These are phyloP conservation scores for Malus sylvestris DNA, from an alignment of 306 rosid genomes.

Conservation along the genomic window DNA sequence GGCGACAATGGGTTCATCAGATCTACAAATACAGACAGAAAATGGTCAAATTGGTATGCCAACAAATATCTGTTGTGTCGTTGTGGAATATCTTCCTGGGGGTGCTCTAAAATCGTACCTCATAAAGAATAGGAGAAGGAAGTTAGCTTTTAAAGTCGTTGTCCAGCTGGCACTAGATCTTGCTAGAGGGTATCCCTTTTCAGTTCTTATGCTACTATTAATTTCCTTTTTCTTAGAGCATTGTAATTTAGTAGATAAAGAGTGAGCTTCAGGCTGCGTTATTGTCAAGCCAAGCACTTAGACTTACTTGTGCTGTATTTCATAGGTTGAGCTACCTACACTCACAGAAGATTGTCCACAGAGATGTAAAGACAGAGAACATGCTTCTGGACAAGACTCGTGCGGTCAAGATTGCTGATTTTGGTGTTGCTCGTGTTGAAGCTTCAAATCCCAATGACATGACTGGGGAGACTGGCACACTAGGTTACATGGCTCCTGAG, in stretches of 20 bases:
- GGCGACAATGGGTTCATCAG: slow-evolving; percentile 91
- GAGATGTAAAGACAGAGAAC: slow-evolving; percentile 98
- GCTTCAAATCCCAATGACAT: slow-evolving; percentile 99
- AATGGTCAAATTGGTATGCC: slow-evolving; percentile 87
- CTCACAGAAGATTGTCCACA: slow-evolving; percentile 91
- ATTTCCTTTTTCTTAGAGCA: not conserved
- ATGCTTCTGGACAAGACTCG: slow-evolving; percentile 89
- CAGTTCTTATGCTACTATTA: not conserved
- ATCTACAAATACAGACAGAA: slow-evolving; percentile 84
- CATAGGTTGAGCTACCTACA: slow-evolving; percentile 90
- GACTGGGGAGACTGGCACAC: slow-evolving; percentile 99
- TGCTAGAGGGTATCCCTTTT: slow-evolving; percentile 72
- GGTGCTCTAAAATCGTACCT: slow-evolving; percentile 78
- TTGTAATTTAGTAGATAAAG: slow-evolving; percentile 18
- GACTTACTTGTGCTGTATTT: slow-evolving; percentile 22
- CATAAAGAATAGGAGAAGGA: slow-evolving; percentile 89
- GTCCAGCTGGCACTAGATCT: slow-evolving; percentile 92
- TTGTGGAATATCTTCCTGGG: slow-evolving; percentile 91
- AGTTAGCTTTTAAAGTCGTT: slow-evolving; percentile 83
- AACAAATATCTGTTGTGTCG: slow-evolving; percentile 81
- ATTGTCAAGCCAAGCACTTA: slow-evolving; percentile 10
- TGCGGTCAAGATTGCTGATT: slow-evolving; percentile 86
- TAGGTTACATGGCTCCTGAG: slow-evolving; percentile 99
- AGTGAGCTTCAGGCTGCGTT: not conserved
- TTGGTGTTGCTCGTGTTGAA: slow-evolving; percentile 97